Percentiles rank a stretch among this genome's conserved stretches.
phyloP scores from a whole-genome alignment of 2,329 filamentous ascomycete genomes.

The Cadophora sp. region DNA sequence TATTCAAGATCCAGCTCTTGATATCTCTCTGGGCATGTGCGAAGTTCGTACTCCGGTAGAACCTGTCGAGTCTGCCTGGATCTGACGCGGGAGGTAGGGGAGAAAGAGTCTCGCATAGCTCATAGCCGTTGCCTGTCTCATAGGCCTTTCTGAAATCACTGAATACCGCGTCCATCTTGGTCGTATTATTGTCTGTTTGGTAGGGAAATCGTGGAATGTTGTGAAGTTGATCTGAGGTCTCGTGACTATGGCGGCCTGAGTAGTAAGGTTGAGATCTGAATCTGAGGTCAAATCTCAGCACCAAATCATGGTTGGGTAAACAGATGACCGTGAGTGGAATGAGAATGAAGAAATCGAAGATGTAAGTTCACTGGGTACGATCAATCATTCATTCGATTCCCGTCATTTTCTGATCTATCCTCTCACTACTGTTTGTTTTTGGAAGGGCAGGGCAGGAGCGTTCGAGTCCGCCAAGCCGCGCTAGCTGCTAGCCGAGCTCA shows the following conservation, averaged over 20 bases:
- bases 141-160: constrained; percentile 76
- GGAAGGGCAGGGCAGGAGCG: not conserved
- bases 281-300: not conserved
- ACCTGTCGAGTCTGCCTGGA: constrained; percentile 69
- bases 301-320: not conserved
- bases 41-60: constrained; percentile 76
- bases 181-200: constrained; percentile 14
- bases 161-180: constrained; percentile 75
- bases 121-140: constrained; percentile 68
- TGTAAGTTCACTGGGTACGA: not conserved
- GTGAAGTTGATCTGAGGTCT: constrained; percentile 11
- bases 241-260: constrained; percentile 25
- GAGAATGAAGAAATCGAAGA: not conserved
- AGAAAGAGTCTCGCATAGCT: constrained; percentile 75
- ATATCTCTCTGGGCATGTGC: constrained; percentile 68
- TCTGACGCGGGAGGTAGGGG: constrained; percentile 70
- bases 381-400: not conserved
- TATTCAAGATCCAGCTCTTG: constrained; percentile 72
- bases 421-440: no score
- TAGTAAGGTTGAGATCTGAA: not conserved
- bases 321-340: not conserved
- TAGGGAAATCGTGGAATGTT: constrained; percentile 22
- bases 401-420: no score
- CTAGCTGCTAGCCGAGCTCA: constrained; percentile 21
- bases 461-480: not conserved